Conservation (phyloP, 306 rosid species). For the Gastrolobium villosum region DNA sequence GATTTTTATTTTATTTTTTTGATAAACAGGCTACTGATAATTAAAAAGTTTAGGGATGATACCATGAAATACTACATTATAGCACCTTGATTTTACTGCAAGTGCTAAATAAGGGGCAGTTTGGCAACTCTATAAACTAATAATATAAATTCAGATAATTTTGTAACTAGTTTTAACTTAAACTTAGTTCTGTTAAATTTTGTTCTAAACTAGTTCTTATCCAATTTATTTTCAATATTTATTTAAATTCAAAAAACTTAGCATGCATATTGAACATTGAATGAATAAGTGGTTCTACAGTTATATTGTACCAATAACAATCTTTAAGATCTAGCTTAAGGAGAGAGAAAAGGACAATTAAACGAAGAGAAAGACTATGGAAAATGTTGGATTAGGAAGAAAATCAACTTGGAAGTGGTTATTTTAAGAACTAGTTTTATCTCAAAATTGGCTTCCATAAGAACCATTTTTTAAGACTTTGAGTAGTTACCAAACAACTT, state of each 20-base stretch:
- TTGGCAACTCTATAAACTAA: neutral
- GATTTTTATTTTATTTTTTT: too few relatives aligned
- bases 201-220: neutral
- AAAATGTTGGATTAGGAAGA: neutral
- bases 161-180: neutral
- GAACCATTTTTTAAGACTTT: neutral
- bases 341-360: neutral
- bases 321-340: neutral
- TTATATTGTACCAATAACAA: neutral
- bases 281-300: neutral
- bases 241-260: neutral
- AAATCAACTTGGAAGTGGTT: neutral
- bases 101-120: neutral
- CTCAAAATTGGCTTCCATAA: neutral
- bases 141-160: neutral
- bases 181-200: neutral
- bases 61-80: neutral
- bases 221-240: neutral
- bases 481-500: neutral
- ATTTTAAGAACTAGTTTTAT: neutral
- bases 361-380: neutral
- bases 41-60: constrained; percentile 2
- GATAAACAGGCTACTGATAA: neutral
- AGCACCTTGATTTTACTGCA: constrained; percentile 10
- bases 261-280: neutral